These are phyloP conservation scores for Astragalus glycyphyllos DNA, from an alignment of 306 rosid genomes.

Conservation along the genomic window DNA sequence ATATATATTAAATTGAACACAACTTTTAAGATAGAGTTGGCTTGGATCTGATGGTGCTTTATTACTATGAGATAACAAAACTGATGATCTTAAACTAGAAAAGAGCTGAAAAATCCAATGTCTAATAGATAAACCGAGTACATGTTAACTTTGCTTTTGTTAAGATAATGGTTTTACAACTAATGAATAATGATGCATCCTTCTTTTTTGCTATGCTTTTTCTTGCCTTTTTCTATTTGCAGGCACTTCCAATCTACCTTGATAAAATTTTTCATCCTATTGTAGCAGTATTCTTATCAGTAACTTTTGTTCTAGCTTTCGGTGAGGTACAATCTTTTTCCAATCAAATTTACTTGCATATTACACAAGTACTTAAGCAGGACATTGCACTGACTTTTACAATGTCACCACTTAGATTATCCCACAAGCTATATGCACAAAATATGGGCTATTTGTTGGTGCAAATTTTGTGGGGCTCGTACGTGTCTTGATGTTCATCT, in stretches of 20 bases:
- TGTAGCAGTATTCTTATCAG: slow-evolving; percentile 80
- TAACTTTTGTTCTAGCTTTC: slow-evolving; percentile 84
- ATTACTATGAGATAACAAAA: no score
- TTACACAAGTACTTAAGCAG: slow-evolving; percentile 14
- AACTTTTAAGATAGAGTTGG: no score
- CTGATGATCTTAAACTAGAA: no score
- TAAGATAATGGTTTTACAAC: slow-evolving; percentile 24
- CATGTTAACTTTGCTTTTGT: no score
- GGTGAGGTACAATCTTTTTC: slow-evolving; percentile 67
- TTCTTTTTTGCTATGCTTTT: slow-evolving; percentile 3
- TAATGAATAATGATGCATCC: slow-evolving; percentile 4
- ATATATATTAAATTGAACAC: no score
- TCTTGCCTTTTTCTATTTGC: slow-evolving; percentile 41
- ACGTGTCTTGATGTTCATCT: slow-evolving; percentile 72
- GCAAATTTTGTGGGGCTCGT: slow-evolving; percentile 85
- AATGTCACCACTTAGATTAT: slow-evolving; percentile 58
- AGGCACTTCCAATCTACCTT: slow-evolving; percentile 92
- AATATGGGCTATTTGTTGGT: slow-evolving; percentile 79
- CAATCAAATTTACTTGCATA: slow-evolving; percentile 3
- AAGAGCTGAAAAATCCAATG: no score
- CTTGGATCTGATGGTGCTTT: no score
- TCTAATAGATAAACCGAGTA: no score
- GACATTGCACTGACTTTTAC: slow-evolving; percentile 41
- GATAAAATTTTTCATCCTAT: slow-evolving; percentile 81
- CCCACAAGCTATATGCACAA: slow-evolving; percentile 92